Evolutionary conservation across 2,329 filamentous ascomycete species (phyloP).

Genomic region (Leptodontidium sp.): DNA sequence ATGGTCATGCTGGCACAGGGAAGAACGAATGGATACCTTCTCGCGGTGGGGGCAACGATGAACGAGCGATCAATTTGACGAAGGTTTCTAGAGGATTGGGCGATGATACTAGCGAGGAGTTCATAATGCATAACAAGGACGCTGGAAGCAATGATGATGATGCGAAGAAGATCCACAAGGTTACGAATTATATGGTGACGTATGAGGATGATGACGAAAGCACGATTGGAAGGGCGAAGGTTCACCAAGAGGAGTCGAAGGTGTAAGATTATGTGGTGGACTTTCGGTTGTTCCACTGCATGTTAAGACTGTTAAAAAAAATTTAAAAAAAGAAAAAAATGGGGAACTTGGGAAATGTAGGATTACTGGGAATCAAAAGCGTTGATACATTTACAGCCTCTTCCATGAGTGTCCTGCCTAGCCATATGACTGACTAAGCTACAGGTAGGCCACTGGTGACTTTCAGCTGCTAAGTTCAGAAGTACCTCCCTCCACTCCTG

Average conservation of each 20-base stretch:
- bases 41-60: slow-evolving; percentile 18
- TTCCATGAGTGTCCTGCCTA: too few species aligned
- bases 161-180: not conserved
- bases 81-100: slow-evolving; percentile 11
- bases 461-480: too few species aligned
- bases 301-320: not conserved
- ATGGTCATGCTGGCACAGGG: slow-evolving; percentile 21
- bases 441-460: too few species aligned
- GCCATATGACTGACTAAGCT: too few species aligned
- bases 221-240: not conserved
- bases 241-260: not conserved
- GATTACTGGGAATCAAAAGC: too few species aligned
- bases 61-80: slow-evolving; percentile 18
- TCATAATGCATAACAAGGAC: slow-evolving; percentile 20
- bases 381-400: too few species aligned
- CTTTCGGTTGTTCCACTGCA: not conserved
- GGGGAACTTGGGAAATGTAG: not conserved
- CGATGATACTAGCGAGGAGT: slow-evolving; percentile 27
- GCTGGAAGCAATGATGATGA: not conserved
- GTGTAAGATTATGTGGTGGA: not conserved
- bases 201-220: slow-evolving; percentile 4
- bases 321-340: not conserved
- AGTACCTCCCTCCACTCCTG: too few species aligned
- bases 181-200: slow-evolving; percentile 1
- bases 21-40: slow-evolving; percentile 31